Percentiles rank a stretch among this genome's conserved stretches.
Evolutionary conservation across 129 eudicot species (phyloP).

Genomic region (Lonicera japonica): DNA sequence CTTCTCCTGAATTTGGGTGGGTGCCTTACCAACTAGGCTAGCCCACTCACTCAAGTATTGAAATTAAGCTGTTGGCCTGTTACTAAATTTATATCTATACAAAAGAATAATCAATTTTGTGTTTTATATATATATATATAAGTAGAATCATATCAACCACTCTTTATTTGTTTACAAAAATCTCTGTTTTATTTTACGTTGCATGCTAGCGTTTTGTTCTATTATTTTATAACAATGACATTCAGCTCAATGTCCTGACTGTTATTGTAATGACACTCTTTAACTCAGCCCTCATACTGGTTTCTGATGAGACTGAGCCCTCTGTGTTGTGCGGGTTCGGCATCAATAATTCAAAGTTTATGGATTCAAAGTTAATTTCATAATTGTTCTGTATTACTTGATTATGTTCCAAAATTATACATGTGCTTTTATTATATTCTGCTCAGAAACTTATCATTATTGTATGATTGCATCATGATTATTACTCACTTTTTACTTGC

Average conservation of each 20-base stretch:
- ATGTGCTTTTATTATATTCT: neutral
- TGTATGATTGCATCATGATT: neutral
- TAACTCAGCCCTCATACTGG: neutral
- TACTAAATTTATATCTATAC: no score
- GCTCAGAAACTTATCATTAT: neutral
- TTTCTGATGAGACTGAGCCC: neutral
- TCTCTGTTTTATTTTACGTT: no score
- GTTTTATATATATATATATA: no score
- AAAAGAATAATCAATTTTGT: no score
- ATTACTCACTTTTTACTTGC: neutral
- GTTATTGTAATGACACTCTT: neutral
- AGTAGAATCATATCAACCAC: no score
- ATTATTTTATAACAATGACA: neutral
- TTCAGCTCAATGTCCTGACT: neutral
- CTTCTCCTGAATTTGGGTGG: no score
- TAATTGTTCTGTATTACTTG: neutral
- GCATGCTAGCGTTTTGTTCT: neutral
- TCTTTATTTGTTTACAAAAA: no score
- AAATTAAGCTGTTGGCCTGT: no score
- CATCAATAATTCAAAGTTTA: neutral
- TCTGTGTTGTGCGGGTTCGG: neutral
- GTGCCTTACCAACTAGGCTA: no score
- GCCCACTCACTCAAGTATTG: no score
- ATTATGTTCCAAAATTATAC: neutral
- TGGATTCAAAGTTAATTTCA: neutral